Evolutionary conservation across 2,329 filamentous ascomycete genomes (phyloP), one percentile per base, ranked within the genome.

Genomic region (Polytolypa hystricis): DNA sequence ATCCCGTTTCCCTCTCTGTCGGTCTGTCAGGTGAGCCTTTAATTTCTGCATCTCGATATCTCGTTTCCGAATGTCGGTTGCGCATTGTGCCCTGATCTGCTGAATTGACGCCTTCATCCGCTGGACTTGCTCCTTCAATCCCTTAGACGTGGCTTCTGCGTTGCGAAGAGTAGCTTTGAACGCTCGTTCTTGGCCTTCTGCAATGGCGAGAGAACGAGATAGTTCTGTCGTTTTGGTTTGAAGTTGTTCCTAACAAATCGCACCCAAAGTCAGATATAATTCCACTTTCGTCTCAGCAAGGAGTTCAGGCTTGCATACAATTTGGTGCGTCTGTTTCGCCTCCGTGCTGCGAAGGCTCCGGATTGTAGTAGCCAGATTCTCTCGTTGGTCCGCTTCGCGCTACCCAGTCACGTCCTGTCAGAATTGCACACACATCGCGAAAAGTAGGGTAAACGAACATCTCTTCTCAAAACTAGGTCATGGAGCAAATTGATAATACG

Each of bases 401-500:
- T 93, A 58, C 31, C 25, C 19, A 30, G 43, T 45, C 37, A 7
- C 4, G 12, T 34, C 37, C 33, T 32, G 25, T 18, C 30, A 20
- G 30, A 2, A 16, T 31, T 37, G 66, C 76, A 51, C 67, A 91
- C 84, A 57, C 96, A 89, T 66, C 86, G 17, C 4, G 12, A 10
- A 21, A n/a, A 34, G 39, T n/a, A 15, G 14, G 31, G 4, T 16
- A 32, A 38, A 67, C 77, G 50, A 67, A 93, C 85, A 58, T 98
- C 91, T 67, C 87, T 77, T 47, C 87, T 76, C 42, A 95, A 59
- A 41, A 98, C 84, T 48, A 98, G 63, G 55, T 98, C 91, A 60
- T 98, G 94, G 33, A 98, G 77, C 16, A 98, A 72, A 54, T 89
- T 83, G 64, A 98, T 94, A 49, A 96, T 79, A 47, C 78, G 76